Conservation (phyloP, 345 rosid species). For the Erysimum cheiranthoides region DNA sequence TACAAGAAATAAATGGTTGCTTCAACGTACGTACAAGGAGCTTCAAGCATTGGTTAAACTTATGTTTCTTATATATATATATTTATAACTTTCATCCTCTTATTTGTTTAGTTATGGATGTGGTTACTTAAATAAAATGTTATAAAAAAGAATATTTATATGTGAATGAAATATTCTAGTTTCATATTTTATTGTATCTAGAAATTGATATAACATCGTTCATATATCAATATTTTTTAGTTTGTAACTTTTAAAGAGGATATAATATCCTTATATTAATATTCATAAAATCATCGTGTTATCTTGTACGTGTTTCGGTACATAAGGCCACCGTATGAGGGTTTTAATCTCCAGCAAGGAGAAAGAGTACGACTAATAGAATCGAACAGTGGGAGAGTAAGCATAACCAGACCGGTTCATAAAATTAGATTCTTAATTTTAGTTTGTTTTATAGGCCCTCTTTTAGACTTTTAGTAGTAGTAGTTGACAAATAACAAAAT, state of each 20-base stretch:
- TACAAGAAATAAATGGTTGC: constrained; percentile 43
- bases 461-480: no score
- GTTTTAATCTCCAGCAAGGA: no score
- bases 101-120: constrained; percentile 36
- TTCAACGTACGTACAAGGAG: constrained; percentile 34
- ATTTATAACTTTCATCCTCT: constrained; percentile 22
- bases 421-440: constrained; percentile 12
- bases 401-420: constrained; percentile 43
- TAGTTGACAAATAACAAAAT: not conserved
- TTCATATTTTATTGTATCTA: constrained; percentile 13
- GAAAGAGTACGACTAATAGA: constrained; percentile 42
- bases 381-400: constrained; percentile 57
- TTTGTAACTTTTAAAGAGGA: constrained; percentile 9
- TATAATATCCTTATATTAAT: not conserved
- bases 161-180: constrained; percentile 24
- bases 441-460: no score
- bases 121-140: constrained; percentile 11
- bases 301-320: not conserved
- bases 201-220: not conserved
- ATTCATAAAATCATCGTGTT: not conserved
- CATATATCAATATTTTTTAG: not conserved
- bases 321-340: no score
- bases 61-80: not conserved
- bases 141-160: not conserved
- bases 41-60: constrained; percentile 29